These are phyloP conservation scores for Phaffia australis DNA, from an alignment of 768 basidiomycete genomes.

Conservation along the genomic window DNA sequence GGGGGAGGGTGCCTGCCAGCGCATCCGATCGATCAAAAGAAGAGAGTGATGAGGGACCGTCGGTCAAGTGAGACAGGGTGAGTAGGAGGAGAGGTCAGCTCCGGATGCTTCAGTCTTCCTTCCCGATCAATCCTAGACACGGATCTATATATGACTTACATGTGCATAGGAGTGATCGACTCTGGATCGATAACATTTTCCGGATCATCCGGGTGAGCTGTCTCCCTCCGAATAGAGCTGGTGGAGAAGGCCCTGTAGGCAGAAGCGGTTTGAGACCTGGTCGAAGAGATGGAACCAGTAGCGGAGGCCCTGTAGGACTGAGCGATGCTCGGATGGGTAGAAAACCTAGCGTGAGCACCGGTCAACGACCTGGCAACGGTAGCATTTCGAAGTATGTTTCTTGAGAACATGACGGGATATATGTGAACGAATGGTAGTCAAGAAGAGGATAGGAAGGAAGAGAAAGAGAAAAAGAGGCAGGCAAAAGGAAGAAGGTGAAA, in stretches of 20 bases:
- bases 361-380: not conserved
- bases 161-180: conserved; percentile 21
- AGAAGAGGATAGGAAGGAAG: not conserved
- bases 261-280: not conserved
- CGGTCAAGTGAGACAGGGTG: not conserved
- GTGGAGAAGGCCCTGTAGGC: not conserved
- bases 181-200: conserved; percentile 23
- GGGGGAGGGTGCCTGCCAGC: conserved; percentile 21
- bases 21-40: not conserved
- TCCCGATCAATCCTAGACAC: not conserved
- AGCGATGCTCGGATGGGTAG: not conserved
- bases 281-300: not conserved
- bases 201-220: conserved; percentile 1
- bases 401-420: not conserved
- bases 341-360: not conserved
- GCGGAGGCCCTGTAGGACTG: not conserved
- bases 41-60: not conserved
- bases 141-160: not conserved
- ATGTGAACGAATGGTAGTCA: not conserved
- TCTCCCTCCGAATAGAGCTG: not conserved
- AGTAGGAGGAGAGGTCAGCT: not conserved
- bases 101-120: not conserved
- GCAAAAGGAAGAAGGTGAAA: not conserved
- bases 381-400: not conserved
- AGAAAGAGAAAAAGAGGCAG: not conserved